Conservation (phyloP, 2,329 filamentous ascomycete genomes). For the Cladosporium cucumerinum region DNA sequence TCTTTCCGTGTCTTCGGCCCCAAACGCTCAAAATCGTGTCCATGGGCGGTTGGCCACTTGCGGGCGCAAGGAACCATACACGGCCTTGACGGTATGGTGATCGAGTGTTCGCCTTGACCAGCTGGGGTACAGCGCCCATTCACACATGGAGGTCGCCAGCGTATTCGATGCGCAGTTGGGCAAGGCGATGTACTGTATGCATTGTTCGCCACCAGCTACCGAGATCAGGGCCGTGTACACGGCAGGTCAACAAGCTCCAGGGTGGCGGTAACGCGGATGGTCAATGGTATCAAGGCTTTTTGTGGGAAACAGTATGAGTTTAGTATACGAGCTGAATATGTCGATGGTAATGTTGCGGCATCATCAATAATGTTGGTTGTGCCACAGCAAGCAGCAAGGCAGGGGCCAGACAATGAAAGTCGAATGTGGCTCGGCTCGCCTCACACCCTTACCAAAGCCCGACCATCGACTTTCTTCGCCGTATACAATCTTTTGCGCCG, state of each 20-base stretch:
- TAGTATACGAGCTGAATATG: too few species aligned
- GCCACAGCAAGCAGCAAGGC: not conserved
- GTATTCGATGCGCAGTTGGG: not conserved
- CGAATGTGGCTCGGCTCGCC: not conserved
- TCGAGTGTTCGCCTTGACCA: too few species aligned
- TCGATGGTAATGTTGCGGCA: too few species aligned
- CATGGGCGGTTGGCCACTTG: not conserved
- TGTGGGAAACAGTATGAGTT: too few species aligned
- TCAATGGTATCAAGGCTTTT: not conserved
- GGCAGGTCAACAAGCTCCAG: too few species aligned
- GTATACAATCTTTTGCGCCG: not conserved
- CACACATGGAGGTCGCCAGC: too few species aligned
- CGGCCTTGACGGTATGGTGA: not conserved
- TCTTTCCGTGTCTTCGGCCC: too few species aligned
- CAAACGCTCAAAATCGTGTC: too few species aligned
- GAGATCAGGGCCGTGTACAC: not conserved
- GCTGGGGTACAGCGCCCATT: too few species aligned
- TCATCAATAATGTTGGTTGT: not conserved
- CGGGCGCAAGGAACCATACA: not conserved
- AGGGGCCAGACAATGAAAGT: not conserved
- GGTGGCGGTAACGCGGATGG: not conserved
- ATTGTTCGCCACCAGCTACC: not conserved
- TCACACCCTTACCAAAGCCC: not conserved
- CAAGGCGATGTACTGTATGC: not conserved
- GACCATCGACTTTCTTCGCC: not conserved